Percentiles rank a stretch among this genome's conserved stretches.
These are phyloP conservation scores for Aquilaria agallochum DNA, from an alignment of 441 rosid species.

Conservation along the genomic window DNA sequence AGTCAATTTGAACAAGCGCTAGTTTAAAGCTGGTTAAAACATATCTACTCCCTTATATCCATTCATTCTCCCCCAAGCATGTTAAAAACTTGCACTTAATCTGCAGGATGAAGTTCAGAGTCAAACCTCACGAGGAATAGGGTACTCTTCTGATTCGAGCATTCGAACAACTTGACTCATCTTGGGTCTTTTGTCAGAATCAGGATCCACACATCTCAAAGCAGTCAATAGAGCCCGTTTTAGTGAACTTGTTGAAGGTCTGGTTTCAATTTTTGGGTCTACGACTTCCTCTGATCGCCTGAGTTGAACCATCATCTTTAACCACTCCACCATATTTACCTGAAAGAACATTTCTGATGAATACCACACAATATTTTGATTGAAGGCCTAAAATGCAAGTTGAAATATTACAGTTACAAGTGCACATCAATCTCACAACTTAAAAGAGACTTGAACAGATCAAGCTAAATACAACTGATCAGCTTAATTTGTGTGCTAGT, in stretches of 20 bases:
- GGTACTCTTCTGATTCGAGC: constrained; percentile 82
- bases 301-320: constrained; percentile 70
- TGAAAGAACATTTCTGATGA: constrained; percentile 17
- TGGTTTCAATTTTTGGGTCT: constrained; percentile 53
- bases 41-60: background rate
- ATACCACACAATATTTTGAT: background rate
- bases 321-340: constrained; percentile 85
- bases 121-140: constrained; percentile 65
- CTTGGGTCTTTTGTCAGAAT: constrained; percentile 68
- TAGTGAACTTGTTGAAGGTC: constrained; percentile 59
- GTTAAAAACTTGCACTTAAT: no score
- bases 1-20: background rate
- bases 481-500: no score
- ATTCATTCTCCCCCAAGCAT: no score
- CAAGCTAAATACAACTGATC: no score
- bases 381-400: background rate
- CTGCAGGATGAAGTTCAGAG: constrained; percentile 3
- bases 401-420: no score
- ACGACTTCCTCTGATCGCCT: constrained; percentile 67
- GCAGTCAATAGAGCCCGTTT: constrained; percentile 74
- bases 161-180: constrained; percentile 81
- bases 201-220: constrained; percentile 79
- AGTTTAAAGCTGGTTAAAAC: background rate
- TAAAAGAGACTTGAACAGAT: no score
- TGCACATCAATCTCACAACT: no score